Evolutionary conservation across 108 stramenopile species (phyloP).

Genomic region (Cyclotella cryptica): DNA sequence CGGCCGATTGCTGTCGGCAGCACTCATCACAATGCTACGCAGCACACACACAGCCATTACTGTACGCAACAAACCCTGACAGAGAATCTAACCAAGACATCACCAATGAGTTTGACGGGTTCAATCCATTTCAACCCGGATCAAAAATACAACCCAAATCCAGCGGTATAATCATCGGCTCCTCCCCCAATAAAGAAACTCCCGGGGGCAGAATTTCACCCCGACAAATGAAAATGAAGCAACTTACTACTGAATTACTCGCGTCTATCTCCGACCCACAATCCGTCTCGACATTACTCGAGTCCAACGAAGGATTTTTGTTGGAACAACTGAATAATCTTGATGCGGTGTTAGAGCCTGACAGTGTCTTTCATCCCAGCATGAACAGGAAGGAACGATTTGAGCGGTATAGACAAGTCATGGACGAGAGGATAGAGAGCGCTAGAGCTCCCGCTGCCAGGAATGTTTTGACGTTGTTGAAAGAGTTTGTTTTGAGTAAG

Average conservation of each 20-base stretch:
- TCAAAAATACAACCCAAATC: slow-evolving; percentile 39
- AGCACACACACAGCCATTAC: neutral
- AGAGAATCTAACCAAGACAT: neutral
- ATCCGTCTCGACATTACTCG: slow-evolving; percentile 20
- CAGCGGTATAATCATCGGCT: slow-evolving; percentile 26
- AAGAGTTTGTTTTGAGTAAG: slow-evolving; percentile 46
- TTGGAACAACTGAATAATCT: slow-evolving; percentile 49
- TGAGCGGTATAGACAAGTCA: slow-evolving; percentile 31
- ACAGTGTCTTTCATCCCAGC: slow-evolving; percentile 30
- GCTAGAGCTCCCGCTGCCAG: slow-evolving; percentile 38
- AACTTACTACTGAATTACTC: slow-evolving; percentile 42
- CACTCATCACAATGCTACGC: neutral
- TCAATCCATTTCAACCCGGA: slow-evolving; percentile 49
- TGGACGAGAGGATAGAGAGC: slow-evolving; percentile 40
- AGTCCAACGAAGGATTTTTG: slow-evolving; percentile 44
- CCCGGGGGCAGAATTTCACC: slow-evolving; percentile 48
- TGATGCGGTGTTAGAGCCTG: slow-evolving; percentile 46
- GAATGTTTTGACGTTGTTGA: slow-evolving; percentile 35
- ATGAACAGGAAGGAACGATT: slow-evolving; percentile 48
- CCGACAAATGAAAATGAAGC: slow-evolving; percentile 54
- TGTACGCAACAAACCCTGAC: slow-evolving; percentile 9
- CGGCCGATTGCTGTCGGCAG: neutral
- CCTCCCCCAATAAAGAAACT: slow-evolving; percentile 19
- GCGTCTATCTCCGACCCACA: slow-evolving; percentile 29
- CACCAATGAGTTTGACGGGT: slow-evolving; percentile 32